phyloP scores from a whole-genome alignment of 495 filamentous ascomycete species.

The Pyrenula aspistea region DNA sequence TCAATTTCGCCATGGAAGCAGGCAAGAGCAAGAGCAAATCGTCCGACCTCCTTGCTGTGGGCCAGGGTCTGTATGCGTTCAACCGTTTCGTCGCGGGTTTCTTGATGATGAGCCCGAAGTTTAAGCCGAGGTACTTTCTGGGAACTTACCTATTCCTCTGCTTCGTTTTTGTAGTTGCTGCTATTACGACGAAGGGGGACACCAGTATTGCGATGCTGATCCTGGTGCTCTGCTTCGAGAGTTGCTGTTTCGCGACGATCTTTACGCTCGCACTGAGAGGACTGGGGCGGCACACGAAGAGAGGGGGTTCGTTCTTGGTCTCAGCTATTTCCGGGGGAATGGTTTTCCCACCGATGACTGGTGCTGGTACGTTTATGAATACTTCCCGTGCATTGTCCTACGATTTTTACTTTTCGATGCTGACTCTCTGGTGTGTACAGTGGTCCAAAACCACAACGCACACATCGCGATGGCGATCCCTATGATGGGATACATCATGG shows the following conservation, averaged over 20 bases:
- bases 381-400: too few species aligned
- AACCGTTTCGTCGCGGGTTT: constrained; percentile 49
- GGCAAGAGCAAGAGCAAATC: constrained; percentile 2
- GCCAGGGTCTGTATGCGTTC: constrained; percentile 53
- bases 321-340: constrained; percentile 54
- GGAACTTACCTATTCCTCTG: constrained; percentile 31
- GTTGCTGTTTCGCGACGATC: constrained; percentile 58
- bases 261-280: constrained; percentile 58
- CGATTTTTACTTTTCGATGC: too few species aligned
- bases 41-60: constrained; percentile 47
- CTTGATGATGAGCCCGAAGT: constrained; percentile 35
- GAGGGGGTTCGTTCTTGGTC: constrained; percentile 53
- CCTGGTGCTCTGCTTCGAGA: constrained; percentile 59
- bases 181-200: constrained; percentile 38
- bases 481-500: constrained; percentile 24
- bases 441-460: constrained; percentile 2
- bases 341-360: constrained; percentile 55
- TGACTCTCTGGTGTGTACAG: too few species aligned
- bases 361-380: too few species aligned
- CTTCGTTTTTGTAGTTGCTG: constrained; percentile 45
- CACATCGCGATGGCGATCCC: constrained; percentile 32
- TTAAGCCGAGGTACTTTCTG: constrained; percentile 42
- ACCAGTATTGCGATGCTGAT: constrained; percentile 46
- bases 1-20: constrained; percentile 32
- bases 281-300: constrained; percentile 58